These are phyloP conservation scores for Hyaloscypha bicolor DNA, from an alignment of 495 filamentous ascomycete species.

Conservation along the genomic window DNA sequence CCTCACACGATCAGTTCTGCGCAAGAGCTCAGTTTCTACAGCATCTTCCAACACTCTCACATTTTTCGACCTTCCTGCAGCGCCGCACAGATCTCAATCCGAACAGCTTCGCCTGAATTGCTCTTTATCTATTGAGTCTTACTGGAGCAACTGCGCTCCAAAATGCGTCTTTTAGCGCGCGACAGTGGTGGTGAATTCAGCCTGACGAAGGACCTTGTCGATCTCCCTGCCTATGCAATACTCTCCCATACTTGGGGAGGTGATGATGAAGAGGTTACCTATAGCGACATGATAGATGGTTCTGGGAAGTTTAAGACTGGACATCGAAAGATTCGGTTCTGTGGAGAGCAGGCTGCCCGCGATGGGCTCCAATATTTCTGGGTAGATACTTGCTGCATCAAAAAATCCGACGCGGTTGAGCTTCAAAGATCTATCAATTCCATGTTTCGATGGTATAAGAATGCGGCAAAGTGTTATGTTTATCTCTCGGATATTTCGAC, in stretches of 20 bases:
- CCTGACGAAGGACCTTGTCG: constrained; percentile 8
- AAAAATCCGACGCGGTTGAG: constrained; percentile 21
- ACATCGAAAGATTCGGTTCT: constrained; percentile 38
- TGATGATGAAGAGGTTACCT: constrained; percentile 29
- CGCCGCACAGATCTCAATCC: neutral
- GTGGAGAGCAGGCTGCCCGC: constrained; percentile 32
- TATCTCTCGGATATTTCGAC: neutral
- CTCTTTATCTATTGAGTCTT: neutral
- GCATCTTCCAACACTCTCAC: constrained; percentile 1
- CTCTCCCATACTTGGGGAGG: constrained; percentile 36
- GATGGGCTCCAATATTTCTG: constrained; percentile 31
- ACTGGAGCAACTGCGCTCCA: neutral
- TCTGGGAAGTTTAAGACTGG: constrained; percentile 29
- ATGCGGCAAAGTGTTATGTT: constrained; percentile 23
- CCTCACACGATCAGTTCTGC: neutral
- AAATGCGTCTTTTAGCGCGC: constrained; percentile 18
- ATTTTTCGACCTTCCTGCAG: neutral
- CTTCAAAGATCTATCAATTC: constrained; percentile 42
- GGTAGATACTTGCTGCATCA: constrained; percentile 33
- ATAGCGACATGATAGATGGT: constrained; percentile 26
- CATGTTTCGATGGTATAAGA: constrained; percentile 41
- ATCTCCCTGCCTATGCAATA: constrained; percentile 26
- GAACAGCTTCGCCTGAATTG: constrained; percentile 1
- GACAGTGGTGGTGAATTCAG: constrained; percentile 2
- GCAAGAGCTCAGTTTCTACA: neutral